Base-by-base conservation (phyloP, 176 grass and related monocot genomes). In the sorghum (Sorghum bicolor) region DNA sequence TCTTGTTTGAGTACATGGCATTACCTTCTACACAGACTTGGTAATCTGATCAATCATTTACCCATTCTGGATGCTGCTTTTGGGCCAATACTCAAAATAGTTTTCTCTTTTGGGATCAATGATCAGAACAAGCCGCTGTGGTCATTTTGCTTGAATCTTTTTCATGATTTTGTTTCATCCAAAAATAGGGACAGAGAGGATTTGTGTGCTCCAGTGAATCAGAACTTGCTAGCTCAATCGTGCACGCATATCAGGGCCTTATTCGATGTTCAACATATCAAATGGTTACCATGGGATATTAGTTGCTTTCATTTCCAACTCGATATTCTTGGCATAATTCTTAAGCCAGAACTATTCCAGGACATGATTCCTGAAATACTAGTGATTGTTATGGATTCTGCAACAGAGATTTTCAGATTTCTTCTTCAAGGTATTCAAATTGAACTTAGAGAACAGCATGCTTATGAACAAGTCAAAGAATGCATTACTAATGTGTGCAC, bases 281-380 rank as follows among this genome's bases (percentile, higher is more conserved):
- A 91, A 85, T 97, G 95, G 92, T 88, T 86, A 88, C 84, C 88
- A 63, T 97, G 95, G 95, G 77, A 91, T 58, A 40, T 86, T 81
- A 84, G 30, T 67, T 32, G 74, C 66, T 72, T 94, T 40, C 52
- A 89, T 73, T 87, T 92, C 77, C 90, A 87, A 11, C 84, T 97
- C 64, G 72, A 91, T 61, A 93, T 92, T 75, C 81, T 93, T 86
- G 82, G 74, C 48, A 83, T 53, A 72, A 86, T 94, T 62, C 47
- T 91, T 53, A 92, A 79, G 84, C 88, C 82, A 75, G 86, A 82
- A 41, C 55, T 89, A 66, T 82, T 83, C 44, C 75, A 84, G 70
- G 75, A 72, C 63, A 84, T 82, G 87, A 74, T 67, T 82, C 70
- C 15, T 82, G 88, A 93, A 74, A 80, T 45, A 50, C 40, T 43